Base-by-base conservation (phyloP, 1,284 basidiomycete species). In the Ganoderma lingzhi region DNA sequence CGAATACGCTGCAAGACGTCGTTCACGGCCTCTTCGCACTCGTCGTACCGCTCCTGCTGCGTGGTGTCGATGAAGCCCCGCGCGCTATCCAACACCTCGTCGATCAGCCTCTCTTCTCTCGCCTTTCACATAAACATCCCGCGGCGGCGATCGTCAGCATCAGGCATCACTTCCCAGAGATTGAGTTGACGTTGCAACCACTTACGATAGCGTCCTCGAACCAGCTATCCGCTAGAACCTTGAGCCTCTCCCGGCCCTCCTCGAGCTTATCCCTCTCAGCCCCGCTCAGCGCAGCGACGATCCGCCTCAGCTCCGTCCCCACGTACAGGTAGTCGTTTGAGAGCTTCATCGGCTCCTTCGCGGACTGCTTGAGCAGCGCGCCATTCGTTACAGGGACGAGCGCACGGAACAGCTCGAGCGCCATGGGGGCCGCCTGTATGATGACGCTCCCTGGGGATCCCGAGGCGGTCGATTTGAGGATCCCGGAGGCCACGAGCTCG, bases 281-380 rank as follows among this genome's bases (percentile, higher is more conserved):
- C 66, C 71, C 70, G 10, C 73, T 68, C 53, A 73, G 71, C 14
- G 69, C 73, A 45, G 78, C 73, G 62, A 81, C 78, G 28, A 88
- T 71, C 23, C 79, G 83, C 68, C 79, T 79, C 14, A 88, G 78
- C 77, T 87, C 86, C 37, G 80, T 84, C 58, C 80, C 83, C 68
- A 98, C 83, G 79, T 93, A 96, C 35, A 87, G 78, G 74, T 92
- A 96, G 73, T 98, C 95, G 79, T 99, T 99, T 32, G 93, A 90
- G 77, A 95, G 94, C 64, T 92, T 89, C 86, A 98, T 92, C 0
- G 88, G 84, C 37, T 87, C 81, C 17, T 89, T 87, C 5, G 92
- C 84, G 0, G 87, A 86, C 44, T 86, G 81, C 17, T 81, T 76
- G 48, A 95, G 80, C 35, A 85, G 82, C 30, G 82, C 76, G 1